Evolutionary conservation across 805 yeast species (phyloP), one percentile per base, ranked within the genome.

Genomic region (Candida schatavii): DNA sequence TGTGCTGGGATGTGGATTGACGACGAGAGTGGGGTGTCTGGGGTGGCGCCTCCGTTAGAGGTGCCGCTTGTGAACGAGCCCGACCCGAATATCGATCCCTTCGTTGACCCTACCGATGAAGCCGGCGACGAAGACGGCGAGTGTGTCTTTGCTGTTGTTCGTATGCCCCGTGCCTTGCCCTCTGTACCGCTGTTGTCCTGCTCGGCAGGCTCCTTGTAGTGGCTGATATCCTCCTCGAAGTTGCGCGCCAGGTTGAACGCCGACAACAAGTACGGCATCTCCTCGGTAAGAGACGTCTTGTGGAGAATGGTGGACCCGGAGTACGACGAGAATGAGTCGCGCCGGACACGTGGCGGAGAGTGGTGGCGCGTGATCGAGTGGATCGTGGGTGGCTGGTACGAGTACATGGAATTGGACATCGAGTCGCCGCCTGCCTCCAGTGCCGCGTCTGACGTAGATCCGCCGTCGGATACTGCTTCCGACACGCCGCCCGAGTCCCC

Each of bases 211-310:
- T 25, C 42, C 39, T 50, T 48, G 47, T 48, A 59, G 41, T 54
- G 60, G 26, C 49, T 48, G 2, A 61, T 48, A 45, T 80, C 87
- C 47, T 75, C 75, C 43, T 80, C 84, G 13, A 79, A 61, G 28
- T 70, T 75, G 47, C 72, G 78, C 2, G 83, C 85, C 45, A 79
- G 77, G 55, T 78, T 75, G 53, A 83, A 84, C 14, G 88, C 89
- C 18, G 77, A 68, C 74, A 83, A 67, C 52, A 84, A 59, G 44
- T 74, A 74, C 1, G 91, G 91, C 46, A 84, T 56, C 54, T 83
- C 86, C 38, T 80, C 84, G 1, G 81, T 54, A 13, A 84, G 63
- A 5, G 84, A 75, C 0, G 85, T 73, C 46, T 70, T 71, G 30
- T 71, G 76, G 44, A 72, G 61, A 44, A 64, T 53, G 26, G 70